Conservation (phyloP, 75 land plant species). For the Picea glauca region DNA sequence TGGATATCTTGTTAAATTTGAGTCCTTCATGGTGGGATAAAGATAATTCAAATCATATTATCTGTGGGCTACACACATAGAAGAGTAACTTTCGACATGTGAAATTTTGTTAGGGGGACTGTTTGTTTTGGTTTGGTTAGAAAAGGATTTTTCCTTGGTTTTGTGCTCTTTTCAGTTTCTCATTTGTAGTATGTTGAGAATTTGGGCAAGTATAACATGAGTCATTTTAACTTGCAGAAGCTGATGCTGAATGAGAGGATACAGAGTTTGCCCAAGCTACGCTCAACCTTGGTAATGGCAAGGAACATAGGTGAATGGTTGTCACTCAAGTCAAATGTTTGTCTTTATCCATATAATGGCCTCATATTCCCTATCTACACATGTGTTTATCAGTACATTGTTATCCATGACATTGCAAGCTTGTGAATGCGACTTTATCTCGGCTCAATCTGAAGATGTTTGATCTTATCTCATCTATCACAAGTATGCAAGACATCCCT, state of each 20-base stretch:
- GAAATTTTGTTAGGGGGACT: background rate
- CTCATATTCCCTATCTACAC: no score
- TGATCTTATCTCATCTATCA: no score
- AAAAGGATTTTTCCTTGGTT: background rate
- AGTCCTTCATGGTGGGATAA: background rate
- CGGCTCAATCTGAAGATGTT: no score
- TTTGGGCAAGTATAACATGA: background rate
- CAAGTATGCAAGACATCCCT: no score
- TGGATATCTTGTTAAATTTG: background rate
- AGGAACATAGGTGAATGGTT: slow-evolving; percentile 30
- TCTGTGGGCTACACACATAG: background rate
- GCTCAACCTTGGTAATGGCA: slow-evolving; percentile 59
- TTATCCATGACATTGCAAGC: no score
- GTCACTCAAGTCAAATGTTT: no score
- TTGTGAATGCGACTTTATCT: no score
- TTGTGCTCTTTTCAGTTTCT: background rate
- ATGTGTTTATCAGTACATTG: no score
- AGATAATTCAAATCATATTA: background rate
- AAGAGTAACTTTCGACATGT: background rate
- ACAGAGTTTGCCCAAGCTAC: slow-evolving; percentile 57
- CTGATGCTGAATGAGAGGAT: slow-evolving; percentile 97
- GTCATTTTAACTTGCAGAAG: slow-evolving; percentile 33
- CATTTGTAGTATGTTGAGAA: background rate
- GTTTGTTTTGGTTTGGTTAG: background rate
- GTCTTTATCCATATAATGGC: no score